Evolutionary conservation across 2,329 filamentous ascomycete species (phyloP), one percentile per base, ranked within the genome.

Genomic region (Monilinia fructicola): DNA sequence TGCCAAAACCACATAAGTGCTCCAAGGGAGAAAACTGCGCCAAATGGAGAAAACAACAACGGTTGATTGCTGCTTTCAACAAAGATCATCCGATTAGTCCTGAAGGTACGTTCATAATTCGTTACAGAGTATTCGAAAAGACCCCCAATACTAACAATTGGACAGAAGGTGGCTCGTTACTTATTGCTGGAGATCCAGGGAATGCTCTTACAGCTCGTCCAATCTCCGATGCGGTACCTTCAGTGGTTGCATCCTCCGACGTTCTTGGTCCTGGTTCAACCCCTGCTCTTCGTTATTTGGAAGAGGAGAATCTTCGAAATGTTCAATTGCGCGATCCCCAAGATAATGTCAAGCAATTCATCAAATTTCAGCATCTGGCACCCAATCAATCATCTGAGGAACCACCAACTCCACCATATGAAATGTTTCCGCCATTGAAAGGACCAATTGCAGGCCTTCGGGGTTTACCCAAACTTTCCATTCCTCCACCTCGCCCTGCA

Each of bases 261-360:
- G 84, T 96, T 14, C 84, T 98, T 69, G 93, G 93, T 2, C 89
- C 91, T 7, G 85, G 85, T 10, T 78, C 84, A 56, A 76, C 88
- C 16, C 84, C 89, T 28, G 82, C 88, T 31, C 83, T 93, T 68
- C 84, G 85, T 67, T 86, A 88, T 69, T 84, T 97, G 48, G 89
- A 93, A 73, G 89, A 93, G 76, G 87, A 89, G 59, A 84, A 83
- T 53, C 87, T 97, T 21, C 86, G 87, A 67, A 87, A 83, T 69
- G 76, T 97, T 42, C 84, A 90, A 74, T 81, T 83, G 23, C 85
- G 90, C 64, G 93, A 97, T 75, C 91, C 93, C 7, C 93, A 96
- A 77, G 93, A 97, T 79, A 96, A 94, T 73, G 92, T 98, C 46
- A 89, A 91, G 74, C 92, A 96, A 71, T 98, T 97, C 78, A 84